phyloP scores from a whole-genome alignment of 148 eudicot genomes.

The Rhododendron vialii region DNA sequence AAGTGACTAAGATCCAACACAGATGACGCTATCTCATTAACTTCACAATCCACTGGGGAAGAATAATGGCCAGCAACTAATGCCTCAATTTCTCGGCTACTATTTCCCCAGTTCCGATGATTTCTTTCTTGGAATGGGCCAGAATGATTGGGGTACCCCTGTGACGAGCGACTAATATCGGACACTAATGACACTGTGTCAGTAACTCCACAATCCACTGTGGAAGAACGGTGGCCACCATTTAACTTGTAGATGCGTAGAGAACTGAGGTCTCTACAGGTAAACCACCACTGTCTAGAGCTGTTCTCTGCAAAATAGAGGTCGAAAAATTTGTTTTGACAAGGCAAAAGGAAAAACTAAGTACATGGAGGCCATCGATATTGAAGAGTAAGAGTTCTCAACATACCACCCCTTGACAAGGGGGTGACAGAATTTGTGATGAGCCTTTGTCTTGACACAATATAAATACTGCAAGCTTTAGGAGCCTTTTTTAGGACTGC shows the following conservation, averaged over 20 bases:
- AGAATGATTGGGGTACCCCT: background rate
- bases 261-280: constrained; percentile 12
- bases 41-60: constrained; percentile 6
- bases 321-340: background rate
- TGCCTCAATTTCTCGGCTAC: background rate
- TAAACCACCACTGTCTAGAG: constrained; percentile 13
- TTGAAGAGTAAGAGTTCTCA: background rate
- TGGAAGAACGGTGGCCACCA: background rate
- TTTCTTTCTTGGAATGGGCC: background rate
- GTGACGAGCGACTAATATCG: background rate
- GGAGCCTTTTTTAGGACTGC: constrained; percentile 55
- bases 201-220: background rate
- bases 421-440: constrained; percentile 40
- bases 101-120: background rate
- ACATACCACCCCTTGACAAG: constrained; percentile 39
- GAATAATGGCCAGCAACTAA: background rate
- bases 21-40: constrained; percentile 16
- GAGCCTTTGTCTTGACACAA: constrained; percentile 52
- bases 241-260: constrained; percentile 10
- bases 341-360: background rate
- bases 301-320: constrained; percentile 16
- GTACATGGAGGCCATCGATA: background rate
- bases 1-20: constrained; percentile 23
- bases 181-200: background rate
- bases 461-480: constrained; percentile 50